phyloP scores from a whole-genome alignment of 345 rosid species.

The Citrus mangshanensis region DNA sequence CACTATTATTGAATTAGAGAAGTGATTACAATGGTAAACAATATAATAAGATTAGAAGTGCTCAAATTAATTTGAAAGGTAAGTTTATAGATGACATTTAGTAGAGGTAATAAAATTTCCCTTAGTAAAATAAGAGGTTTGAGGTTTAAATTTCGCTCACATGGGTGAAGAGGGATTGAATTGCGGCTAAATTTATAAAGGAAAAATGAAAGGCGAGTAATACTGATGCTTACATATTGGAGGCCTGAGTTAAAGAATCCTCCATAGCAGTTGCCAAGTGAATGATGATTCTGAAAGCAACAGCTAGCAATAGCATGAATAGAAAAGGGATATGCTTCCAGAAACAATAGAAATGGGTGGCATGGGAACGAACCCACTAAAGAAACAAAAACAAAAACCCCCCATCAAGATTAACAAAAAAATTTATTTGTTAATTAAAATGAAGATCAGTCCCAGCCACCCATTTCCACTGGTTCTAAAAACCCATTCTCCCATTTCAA shows the following conservation, averaged over 20 bases:
- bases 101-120: no score
- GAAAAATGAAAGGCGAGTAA: no score
- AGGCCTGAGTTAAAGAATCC: background rate
- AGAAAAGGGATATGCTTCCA: constrained; percentile 13
- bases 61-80: background rate
- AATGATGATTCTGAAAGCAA: background rate
- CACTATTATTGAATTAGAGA: no score
- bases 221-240: background rate
- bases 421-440: background rate
- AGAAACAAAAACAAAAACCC: background rate
- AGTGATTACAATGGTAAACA: no score
- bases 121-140: no score
- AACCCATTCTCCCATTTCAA: constrained; percentile 19
- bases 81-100: no score
- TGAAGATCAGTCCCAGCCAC: constrained; percentile 12
- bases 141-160: no score
- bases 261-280: background rate
- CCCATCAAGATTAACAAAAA: background rate
- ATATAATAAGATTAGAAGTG: background rate
- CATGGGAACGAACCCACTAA: constrained; percentile 3
- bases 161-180: no score
- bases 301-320: background rate
- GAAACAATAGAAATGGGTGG: constrained; percentile 25
- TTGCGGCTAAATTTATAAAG: no score
- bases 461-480: constrained; percentile 15